Percentiles rank a stretch among this genome's conserved stretches.
These are phyloP conservation scores for Psilocybe sp. DNA, from an alignment of 768 basidiomycete genomes.

Conservation along the genomic window DNA sequence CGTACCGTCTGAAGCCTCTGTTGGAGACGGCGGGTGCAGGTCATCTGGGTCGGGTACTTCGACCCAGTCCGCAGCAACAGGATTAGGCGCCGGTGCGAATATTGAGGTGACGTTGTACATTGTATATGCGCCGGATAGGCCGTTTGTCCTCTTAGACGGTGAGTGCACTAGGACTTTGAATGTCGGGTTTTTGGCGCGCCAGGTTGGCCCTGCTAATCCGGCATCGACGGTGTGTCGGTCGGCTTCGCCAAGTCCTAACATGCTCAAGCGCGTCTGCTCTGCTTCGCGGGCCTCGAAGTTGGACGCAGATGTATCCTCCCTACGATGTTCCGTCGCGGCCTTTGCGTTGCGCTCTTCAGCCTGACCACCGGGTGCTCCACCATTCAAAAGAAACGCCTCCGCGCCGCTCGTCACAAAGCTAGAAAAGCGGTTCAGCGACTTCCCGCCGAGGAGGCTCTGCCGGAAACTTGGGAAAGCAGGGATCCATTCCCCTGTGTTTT, in stretches of 20 bases:
- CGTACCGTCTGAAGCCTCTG: constrained; percentile 18
- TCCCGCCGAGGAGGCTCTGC: constrained; percentile 71
- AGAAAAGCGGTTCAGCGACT: constrained; percentile 81
- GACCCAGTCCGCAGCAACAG: constrained; percentile 19
- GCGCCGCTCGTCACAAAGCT: constrained; percentile 85
- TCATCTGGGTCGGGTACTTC: constrained; percentile 23
- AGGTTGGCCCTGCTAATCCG: constrained; percentile 65
- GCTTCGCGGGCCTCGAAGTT: constrained; percentile 39
- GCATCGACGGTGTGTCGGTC: constrained; percentile 71
- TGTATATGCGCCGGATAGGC: constrained; percentile 69
- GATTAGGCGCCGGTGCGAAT: constrained; percentile 37
- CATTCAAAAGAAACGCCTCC: constrained; percentile 79
- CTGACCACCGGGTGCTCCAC: constrained; percentile 31
- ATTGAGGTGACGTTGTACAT: constrained; percentile 74
- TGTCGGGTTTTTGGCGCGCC: constrained; percentile 70
- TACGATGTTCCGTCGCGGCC: constrained; percentile 18
- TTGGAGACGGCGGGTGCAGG: constrained; percentile 19
- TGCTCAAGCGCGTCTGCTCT: constrained; percentile 33
- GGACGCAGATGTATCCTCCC: constrained; percentile 29
- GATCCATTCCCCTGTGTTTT: constrained; percentile 70
- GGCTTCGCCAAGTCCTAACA: constrained; percentile 49
- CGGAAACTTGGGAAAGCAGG: constrained; percentile 62
- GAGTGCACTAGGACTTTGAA: constrained; percentile 79
- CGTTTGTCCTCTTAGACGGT: constrained; percentile 69
- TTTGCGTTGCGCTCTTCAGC: not conserved